phyloP scores from a whole-genome alignment of 2,329 filamentous ascomycete genomes.

The Colletotrichum graminicola region DNA sequence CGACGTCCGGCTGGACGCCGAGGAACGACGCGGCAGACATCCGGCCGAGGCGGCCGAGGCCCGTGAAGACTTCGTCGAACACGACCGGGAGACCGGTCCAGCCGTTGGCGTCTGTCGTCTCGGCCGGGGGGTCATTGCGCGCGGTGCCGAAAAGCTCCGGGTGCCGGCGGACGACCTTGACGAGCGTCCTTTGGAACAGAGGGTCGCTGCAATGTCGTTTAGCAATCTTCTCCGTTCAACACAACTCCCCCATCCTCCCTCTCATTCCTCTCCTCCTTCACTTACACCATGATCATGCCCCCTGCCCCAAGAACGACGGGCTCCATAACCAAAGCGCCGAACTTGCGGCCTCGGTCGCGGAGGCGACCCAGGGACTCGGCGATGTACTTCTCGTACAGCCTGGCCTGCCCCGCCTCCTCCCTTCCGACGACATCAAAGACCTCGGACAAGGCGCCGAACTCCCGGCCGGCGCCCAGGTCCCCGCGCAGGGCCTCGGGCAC shows the following conservation, averaged over 20 bases:
- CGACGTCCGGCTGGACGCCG: constrained; percentile 76
- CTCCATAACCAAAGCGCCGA: constrained; percentile 84
- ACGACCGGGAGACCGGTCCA: constrained; percentile 85
- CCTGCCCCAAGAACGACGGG: constrained; percentile 85
- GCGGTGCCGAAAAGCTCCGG: constrained; percentile 64
- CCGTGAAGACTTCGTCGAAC: constrained; percentile 91
- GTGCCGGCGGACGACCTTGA: constrained; percentile 73
- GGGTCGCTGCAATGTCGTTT: constrained; percentile 71
- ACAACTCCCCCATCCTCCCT: neutral
- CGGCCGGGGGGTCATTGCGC: constrained; percentile 30
- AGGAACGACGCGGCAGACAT: constrained; percentile 79
- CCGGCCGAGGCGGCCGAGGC: constrained; percentile 83
- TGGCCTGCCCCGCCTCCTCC: constrained; percentile 57
- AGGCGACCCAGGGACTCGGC: constrained; percentile 64
- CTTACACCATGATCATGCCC: constrained; percentile 84
- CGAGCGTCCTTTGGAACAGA: constrained; percentile 80
- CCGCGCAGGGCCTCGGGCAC: constrained; percentile 62
- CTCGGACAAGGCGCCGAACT: constrained; percentile 62
- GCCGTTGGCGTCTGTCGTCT: constrained; percentile 43
- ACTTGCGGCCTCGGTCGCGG: constrained; percentile 69
- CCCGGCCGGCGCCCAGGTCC: constrained; percentile 54
- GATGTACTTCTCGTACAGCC: constrained; percentile 73
- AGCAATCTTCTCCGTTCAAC: constrained; percentile 14
- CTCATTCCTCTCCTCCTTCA: constrained; percentile 29
- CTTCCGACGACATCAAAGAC: constrained; percentile 72